Conservation (phyloP, 371 early-diverging fungal genomes). For the Lichtheimia ornata region DNA sequence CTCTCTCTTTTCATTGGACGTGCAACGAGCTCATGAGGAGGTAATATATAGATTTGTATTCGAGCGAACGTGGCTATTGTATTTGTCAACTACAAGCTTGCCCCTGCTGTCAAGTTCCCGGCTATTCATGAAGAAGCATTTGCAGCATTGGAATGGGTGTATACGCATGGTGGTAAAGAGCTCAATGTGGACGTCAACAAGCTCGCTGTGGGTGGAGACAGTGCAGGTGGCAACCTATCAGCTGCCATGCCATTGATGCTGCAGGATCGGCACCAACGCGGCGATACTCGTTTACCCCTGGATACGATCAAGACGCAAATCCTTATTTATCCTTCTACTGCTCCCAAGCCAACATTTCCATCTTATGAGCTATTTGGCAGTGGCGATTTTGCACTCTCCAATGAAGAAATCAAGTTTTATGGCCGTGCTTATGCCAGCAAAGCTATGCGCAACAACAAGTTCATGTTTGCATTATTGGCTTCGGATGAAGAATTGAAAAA, state of each 20-base stretch:
- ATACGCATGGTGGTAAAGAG: conserved; percentile 5
- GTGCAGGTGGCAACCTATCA: conserved; percentile 20
- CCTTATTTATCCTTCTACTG: conserved; percentile 12
- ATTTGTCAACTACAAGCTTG: conserved; percentile 24
- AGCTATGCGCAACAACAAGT: conserved; percentile 1
- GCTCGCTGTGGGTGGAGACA: conserved; percentile 23
- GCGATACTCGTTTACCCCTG: not conserved
- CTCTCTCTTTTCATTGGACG: not conserved
- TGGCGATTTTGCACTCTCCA: conserved; percentile 10
- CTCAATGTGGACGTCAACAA: conserved; percentile 14
- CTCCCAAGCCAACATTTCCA: not conserved
- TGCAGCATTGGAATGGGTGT: conserved; percentile 17
- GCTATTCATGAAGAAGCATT: conserved; percentile 26
- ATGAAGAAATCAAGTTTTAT: not conserved
- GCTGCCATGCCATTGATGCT: conserved; percentile 7
- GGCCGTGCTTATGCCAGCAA: conserved; percentile 2
- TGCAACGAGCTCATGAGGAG: not conserved
- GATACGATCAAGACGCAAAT: conserved; percentile 16
- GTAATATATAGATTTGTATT: conserved; percentile 5
- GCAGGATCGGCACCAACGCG: not conserved
- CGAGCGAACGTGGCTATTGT: conserved; percentile 11
- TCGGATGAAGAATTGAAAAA: conserved; percentile 17
- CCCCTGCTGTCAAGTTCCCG: conserved; percentile 30
- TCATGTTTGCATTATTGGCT: conserved; percentile 9
- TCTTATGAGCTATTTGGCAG: conserved; percentile 15